These are phyloP conservation scores for Aspergillus wentii DNA, from an alignment of 495 filamentous ascomycete genomes.

Conservation along the genomic window DNA sequence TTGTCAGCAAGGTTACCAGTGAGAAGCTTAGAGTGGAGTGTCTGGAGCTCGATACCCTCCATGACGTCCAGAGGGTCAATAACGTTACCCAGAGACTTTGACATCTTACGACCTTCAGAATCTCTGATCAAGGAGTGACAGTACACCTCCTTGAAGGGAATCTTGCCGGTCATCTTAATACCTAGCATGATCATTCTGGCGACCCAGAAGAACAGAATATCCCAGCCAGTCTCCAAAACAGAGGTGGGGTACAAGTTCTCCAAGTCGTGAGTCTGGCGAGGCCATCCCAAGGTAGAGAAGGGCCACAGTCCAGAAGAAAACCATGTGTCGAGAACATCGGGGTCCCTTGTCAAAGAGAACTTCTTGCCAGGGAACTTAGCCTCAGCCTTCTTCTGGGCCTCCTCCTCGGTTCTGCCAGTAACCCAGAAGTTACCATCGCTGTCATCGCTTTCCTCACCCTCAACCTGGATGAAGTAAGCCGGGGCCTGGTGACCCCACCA, in stretches of 20 bases:
- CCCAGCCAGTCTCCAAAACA: conserved; percentile 77
- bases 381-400: conserved; percentile 59
- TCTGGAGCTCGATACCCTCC: conserved; percentile 62
- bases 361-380: conserved; percentile 65
- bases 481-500: conserved; percentile 85
- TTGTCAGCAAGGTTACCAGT: conserved; percentile 69
- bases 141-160: conserved; percentile 76
- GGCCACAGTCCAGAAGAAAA: conserved; percentile 80
- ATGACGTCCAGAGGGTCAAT: conserved; percentile 80
- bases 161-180: conserved; percentile 69
- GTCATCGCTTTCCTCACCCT: conserved; percentile 52
- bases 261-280: conserved; percentile 59
- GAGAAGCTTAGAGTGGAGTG: conserved; percentile 64
- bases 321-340: conserved; percentile 80
- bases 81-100: conserved; percentile 79
- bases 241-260: conserved; percentile 70
- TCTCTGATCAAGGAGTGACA: conserved; percentile 74
- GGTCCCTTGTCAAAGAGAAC: conserved; percentile 61
- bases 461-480: conserved; percentile 66
- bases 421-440: conserved; percentile 62
- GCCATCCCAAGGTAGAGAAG: conserved; percentile 80
- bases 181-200: conserved; percentile 78
- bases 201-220: conserved; percentile 87
- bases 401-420: conserved; percentile 59
- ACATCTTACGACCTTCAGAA: conserved; percentile 78